Percentiles rank a stretch among this genome's conserved stretches.
phyloP scores from a whole-genome alignment of 495 filamentous ascomycete species.

The Podospora bellae-mahoneyi region DNA sequence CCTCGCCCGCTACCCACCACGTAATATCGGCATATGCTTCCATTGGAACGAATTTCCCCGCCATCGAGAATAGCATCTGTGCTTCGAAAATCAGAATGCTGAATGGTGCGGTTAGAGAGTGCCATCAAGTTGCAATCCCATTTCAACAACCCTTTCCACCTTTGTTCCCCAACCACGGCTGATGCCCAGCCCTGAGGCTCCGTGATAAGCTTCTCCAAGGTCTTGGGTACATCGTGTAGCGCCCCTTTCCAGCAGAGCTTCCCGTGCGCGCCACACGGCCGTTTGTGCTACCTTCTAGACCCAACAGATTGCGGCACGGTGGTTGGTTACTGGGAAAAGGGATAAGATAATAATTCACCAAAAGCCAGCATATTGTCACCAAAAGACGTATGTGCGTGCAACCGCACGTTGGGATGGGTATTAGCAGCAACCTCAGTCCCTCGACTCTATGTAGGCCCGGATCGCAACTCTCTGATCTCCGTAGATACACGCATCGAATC shows the following conservation, averaged over 20 bases:
- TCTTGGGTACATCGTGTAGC: slow-evolving; percentile 6
- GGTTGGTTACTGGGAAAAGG: background rate
- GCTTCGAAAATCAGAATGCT: background rate
- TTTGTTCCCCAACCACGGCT: background rate
- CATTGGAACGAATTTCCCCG: background rate
- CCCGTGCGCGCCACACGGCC: background rate
- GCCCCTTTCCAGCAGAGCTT: background rate
- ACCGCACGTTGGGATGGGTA: background rate
- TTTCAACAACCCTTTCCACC: background rate
- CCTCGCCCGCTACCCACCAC: background rate
- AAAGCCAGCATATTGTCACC: background rate
- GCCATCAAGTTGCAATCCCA: too few relatives aligned
- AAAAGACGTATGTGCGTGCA: background rate
- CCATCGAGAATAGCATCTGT: background rate
- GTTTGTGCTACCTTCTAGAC: background rate
- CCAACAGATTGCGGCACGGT: background rate
- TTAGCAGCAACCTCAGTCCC: background rate
- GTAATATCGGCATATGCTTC: background rate
- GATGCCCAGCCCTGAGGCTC: slow-evolving; percentile 11
- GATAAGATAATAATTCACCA: background rate
- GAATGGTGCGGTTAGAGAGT: background rate
- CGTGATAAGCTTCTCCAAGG: slow-evolving; percentile 10
- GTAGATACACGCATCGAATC: background rate
- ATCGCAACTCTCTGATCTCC: background rate
- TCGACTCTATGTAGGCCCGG: background rate